A percentile compares a stretch with the other conserved stretches of the same genome.
Evolutionary conservation across 345 rosid species (phyloP).

Genomic region (Rhodamnia rubescens): DNA sequence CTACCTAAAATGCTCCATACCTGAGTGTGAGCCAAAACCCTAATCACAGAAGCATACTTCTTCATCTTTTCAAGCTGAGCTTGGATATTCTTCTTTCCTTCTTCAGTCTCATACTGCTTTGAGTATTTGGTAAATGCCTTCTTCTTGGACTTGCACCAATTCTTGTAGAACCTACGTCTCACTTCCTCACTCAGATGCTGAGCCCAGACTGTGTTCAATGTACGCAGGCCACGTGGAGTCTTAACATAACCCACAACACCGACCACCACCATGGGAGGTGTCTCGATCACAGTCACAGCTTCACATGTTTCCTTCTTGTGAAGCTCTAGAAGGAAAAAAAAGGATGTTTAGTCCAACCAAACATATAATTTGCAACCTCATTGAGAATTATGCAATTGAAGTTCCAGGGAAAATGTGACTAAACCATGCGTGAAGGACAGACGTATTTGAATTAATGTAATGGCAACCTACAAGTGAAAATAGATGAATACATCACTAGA

Average conservation of each 20-base stretch:
- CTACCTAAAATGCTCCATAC: conserved; percentile 4
- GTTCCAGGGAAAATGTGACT: neutral
- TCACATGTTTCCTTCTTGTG: conserved; percentile 40
- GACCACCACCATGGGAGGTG: conserved; percentile 31
- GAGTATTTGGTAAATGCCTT: conserved; percentile 1
- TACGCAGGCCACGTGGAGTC: conserved; percentile 28
- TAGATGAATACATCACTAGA: neutral
- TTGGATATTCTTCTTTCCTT: conserved; percentile 32
- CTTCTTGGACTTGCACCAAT: conserved; percentile 24
- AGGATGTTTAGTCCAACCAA: neutral
- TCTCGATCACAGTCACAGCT: conserved; percentile 28
- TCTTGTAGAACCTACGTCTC: conserved; percentile 28
- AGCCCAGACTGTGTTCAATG: conserved; percentile 34
- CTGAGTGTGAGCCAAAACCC: conserved; percentile 87
- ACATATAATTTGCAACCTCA: neutral
- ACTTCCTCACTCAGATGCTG: conserved; percentile 34
- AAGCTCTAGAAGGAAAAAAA: conserved; percentile 9
- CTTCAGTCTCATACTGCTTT: conserved; percentile 13
- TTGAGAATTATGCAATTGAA: neutral
- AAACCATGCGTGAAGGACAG: neutral
- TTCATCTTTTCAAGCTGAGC: conserved; percentile 71
- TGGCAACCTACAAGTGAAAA: neutral
- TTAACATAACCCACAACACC: conserved; percentile 32
- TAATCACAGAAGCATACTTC: conserved; percentile 56
- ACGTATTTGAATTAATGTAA: neutral